phyloP scores from a whole-genome alignment of 805 yeast genomes.

The Metschnikowia gruessii region DNA sequence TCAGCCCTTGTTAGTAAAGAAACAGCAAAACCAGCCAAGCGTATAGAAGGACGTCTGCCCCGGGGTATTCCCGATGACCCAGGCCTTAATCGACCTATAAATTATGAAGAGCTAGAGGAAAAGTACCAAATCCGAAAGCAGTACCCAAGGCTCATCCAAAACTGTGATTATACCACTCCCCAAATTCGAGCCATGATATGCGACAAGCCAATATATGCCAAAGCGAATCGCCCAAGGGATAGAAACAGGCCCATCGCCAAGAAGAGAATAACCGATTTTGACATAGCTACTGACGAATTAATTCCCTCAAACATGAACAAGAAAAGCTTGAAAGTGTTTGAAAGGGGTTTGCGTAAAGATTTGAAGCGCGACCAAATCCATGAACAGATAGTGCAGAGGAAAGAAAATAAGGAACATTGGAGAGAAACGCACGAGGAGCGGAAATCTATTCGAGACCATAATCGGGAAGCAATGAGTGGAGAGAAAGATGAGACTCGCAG shows the following conservation, averaged over 20 bases:
- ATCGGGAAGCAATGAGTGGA: slow-evolving; percentile 1
- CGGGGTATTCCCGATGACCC: slow-evolving; percentile 8
- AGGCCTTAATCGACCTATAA: slow-evolving; percentile 25
- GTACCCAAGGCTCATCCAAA: slow-evolving; percentile 39
- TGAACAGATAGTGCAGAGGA: not conserved
- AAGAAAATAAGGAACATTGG: slow-evolving; percentile 4
- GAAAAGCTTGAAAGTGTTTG: not conserved
- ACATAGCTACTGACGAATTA: slow-evolving; percentile 11
- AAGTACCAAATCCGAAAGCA: slow-evolving; percentile 37
- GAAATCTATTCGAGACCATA: not conserved
- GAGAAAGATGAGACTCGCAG: slow-evolving; percentile 11
- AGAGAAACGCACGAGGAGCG: slow-evolving; percentile 5
- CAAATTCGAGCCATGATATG: slow-evolving; percentile 30
- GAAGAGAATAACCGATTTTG: slow-evolving; percentile 10
- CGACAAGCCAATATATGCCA: slow-evolving; percentile 40
- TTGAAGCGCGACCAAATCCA: slow-evolving; percentile 1
- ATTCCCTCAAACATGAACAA: not conserved
- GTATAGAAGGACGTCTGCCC: not conserved
- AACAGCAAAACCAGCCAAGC: slow-evolving; percentile 4
- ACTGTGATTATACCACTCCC: slow-evolving; percentile 37
- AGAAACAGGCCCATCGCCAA: slow-evolving; percentile 2
- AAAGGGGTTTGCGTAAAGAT: slow-evolving; percentile 1
- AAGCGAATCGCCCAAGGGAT: slow-evolving; percentile 30
- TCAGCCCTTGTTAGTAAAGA: slow-evolving; percentile 12
- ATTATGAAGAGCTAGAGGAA: slow-evolving; percentile 37